Evolutionary conservation across 1,139 yeast genomes (phyloP).

Genomic region (Pichia sp.): DNA sequence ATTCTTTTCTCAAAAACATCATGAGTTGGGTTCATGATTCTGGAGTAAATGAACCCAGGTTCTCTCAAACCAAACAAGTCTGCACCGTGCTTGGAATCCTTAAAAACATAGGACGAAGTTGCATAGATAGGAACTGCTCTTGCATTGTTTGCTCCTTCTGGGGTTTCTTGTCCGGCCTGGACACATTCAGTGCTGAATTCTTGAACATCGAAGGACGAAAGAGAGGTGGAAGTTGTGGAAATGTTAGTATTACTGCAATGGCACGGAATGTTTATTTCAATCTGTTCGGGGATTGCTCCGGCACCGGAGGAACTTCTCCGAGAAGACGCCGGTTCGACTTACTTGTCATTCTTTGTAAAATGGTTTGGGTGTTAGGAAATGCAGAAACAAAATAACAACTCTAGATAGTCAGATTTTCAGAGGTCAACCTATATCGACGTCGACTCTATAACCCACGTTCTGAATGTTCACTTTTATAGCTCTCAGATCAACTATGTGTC

Average conservation of each 20-base stretch:
- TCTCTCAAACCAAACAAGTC: conserved; percentile 79
- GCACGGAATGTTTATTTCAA: background rate
- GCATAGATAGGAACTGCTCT: conserved; percentile 93
- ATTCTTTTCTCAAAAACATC: conserved; percentile 88
- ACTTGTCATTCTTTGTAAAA: conserved; percentile 5
- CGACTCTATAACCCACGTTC: background rate
- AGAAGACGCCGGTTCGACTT: background rate
- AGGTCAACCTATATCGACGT: no score
- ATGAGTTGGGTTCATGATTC: conserved; percentile 89
- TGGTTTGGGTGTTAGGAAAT: background rate
- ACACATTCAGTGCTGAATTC: conserved; percentile 62
- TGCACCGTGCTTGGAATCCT: conserved; percentile 88
- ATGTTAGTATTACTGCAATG: conserved; percentile 27
- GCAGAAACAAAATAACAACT: no score
- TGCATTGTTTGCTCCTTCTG: conserved; percentile 53
- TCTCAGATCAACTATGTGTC: background rate
- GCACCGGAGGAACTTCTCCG: background rate
- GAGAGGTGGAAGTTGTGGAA: background rate
- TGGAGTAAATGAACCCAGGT: conserved; percentile 80
- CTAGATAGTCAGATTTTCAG: no score
- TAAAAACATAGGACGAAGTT: conserved; percentile 79
- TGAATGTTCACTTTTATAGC: background rate
- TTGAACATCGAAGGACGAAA: background rate
- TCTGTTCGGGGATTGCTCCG: background rate
- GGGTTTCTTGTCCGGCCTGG: conserved; percentile 83